Conservation (phyloP, 805 yeast species). For the Lipomyces japonicus region DNA sequence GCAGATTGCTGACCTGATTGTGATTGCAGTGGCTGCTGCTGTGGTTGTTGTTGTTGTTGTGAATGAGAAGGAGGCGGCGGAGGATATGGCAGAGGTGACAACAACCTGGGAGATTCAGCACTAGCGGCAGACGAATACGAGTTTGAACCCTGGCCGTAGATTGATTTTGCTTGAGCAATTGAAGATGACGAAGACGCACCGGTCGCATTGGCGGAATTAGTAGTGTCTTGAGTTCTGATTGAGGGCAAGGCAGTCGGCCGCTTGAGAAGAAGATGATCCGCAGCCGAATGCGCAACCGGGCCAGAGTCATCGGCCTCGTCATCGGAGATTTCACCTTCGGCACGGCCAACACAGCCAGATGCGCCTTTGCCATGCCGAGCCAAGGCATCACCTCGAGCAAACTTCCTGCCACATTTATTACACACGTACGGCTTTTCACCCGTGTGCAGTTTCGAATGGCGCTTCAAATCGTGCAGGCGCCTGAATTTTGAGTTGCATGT, state of each 20-base stretch:
- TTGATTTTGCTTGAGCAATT: conserved; percentile 2
- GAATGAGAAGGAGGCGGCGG: conserved; percentile 6
- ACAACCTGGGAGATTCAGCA: conserved; percentile 19
- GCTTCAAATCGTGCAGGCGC: conserved; percentile 68
- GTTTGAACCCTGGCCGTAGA: conserved; percentile 1
- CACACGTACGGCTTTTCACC: conserved; percentile 71
- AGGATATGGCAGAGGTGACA: conserved; percentile 23
- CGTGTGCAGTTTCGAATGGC: conserved; percentile 72
- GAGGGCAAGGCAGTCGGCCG: conserved; percentile 9
- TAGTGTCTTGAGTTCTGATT: conserved; percentile 13
- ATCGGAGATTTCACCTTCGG: conserved; percentile 21
- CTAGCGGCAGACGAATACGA: conserved; percentile 7
- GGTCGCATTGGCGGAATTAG: not conserved
- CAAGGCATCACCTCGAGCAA: conserved; percentile 74
- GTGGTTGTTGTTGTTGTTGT: not conserved
- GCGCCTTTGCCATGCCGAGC: conserved; percentile 59
- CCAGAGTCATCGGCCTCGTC: conserved; percentile 21
- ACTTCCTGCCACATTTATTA: conserved; percentile 55
- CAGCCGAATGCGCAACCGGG: not conserved
- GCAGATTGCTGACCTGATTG: conserved; percentile 8
- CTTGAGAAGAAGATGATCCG: not conserved
- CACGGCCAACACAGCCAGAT: conserved; percentile 35
- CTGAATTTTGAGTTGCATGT: conserved; percentile 62
- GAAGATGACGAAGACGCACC: not conserved
- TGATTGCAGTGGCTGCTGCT: not conserved